Evolutionary conservation across 495 filamentous ascomycete species (phyloP).

Genomic region (Chaetomium fimeti): DNA sequence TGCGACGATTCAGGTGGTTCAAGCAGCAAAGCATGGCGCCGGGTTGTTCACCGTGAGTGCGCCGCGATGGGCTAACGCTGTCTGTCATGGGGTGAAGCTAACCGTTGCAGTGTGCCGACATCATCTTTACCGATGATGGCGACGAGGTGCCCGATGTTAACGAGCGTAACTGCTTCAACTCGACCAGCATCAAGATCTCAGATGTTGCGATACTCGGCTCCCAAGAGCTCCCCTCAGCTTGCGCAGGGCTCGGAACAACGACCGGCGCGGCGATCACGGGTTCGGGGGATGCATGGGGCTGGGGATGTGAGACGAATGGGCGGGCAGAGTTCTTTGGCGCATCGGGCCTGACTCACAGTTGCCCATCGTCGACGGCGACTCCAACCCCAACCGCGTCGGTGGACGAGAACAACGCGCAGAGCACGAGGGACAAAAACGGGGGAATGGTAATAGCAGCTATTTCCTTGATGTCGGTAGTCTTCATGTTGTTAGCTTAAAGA

Average conservation of each 20-base stretch:
- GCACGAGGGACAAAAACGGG: neutral
- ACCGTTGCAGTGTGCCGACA: constrained; percentile 4
- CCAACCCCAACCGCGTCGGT: neutral
- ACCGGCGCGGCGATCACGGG: constrained; percentile 50
- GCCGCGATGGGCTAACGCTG: neutral
- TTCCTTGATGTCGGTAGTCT: neutral
- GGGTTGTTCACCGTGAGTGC: neutral
- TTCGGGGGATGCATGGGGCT: neutral
- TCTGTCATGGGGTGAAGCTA: neutral
- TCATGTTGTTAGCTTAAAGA: neutral
- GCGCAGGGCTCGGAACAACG: constrained; percentile 50
- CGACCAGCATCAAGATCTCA: neutral
- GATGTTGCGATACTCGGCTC: constrained; percentile 2
- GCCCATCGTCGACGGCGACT: neutral
- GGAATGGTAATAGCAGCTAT: neutral
- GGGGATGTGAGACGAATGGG: neutral
- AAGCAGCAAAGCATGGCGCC: constrained; percentile 1
- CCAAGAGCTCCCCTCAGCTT: constrained; percentile 42
- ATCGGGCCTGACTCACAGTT: neutral
- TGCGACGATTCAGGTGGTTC: constrained; percentile 41
- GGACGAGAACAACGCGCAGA: neutral
- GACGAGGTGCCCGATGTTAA: neutral
- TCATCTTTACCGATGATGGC: neutral
- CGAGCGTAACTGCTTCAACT: constrained; percentile 1
- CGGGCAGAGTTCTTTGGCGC: constrained; percentile 2